phyloP scores from a whole-genome alignment of 306 rosid genomes.

The Medicago truncatula region MtrunA17r5.0-ANR NC_053049.1:23137001-23137500 shows the following conservation, averaged over 20 bases:
- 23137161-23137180: background rate
- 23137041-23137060: slow-evolving; percentile 27
- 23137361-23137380: no score
- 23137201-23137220: background rate
- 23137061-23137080: slow-evolving; percentile 1
- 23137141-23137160: background rate
- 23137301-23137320: no score
- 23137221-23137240: background rate
- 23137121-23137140: background rate
- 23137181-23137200: background rate
- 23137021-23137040: background rate
- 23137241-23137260: background rate
- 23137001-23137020: background rate
- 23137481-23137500: background rate
- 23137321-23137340: no score
- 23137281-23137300: background rate
- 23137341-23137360: no score
- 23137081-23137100: slow-evolving; percentile 13
- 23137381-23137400: no score
- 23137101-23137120: background rate
- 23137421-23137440: background rate
- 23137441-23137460: background rate
- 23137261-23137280: background rate
- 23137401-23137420: background rate
- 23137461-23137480: slow-evolving; percentile 1